Base-by-base conservation (phyloP, 768 basidiomycete genomes). In the Russula dissimulans region DNA sequence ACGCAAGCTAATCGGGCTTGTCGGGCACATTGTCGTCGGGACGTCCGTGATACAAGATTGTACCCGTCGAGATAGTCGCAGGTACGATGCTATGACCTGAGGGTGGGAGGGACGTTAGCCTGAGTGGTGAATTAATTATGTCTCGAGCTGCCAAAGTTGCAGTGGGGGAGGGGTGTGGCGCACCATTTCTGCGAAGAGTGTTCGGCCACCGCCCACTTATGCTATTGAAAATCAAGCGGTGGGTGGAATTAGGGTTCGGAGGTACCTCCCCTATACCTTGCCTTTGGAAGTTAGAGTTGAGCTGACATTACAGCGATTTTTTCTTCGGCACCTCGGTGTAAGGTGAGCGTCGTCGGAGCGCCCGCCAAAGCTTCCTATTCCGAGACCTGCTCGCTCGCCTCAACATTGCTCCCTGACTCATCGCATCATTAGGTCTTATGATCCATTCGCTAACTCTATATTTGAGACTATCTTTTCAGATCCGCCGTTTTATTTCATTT, bases 191-290 rank as follows among this genome's bases (percentile, higher is more conserved):
- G 36, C 48, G 57, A 31, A 71, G 67, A 1, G 72, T 73, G 56
- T 76, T 76, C 3, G 74, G 69, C 74, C 74, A 76, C 29, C 71
- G 69, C 4, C 71, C 69, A 45, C 65, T 64, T 10, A 75, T 66
- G 3, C 71, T 69, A 41, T 73, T 70, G 50, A 76, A 77, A 12
- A 76, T 65, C 11, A 75, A 64, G 53, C 73, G 67, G 17, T 66
- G 60, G 4, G 75, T 74, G 17, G 66, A 63, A 51, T 73, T 69
- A 9, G 65, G 59, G 36, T 63, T 59, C 1, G 73, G 73, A 1
- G 51, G 39, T 4, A 49, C 50, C 17, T 69, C 56, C 64, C 64
- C 22, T 26, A 26, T 26, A 26, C 22, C 22, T 26, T 26, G 22
- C 22, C 22, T 26, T 26, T 26, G 22, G 22, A 26, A 26, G 22